Evolutionary conservation across 352 stramenopile species (phyloP).

Genomic region (Phytophthora pluvialis): DNA sequence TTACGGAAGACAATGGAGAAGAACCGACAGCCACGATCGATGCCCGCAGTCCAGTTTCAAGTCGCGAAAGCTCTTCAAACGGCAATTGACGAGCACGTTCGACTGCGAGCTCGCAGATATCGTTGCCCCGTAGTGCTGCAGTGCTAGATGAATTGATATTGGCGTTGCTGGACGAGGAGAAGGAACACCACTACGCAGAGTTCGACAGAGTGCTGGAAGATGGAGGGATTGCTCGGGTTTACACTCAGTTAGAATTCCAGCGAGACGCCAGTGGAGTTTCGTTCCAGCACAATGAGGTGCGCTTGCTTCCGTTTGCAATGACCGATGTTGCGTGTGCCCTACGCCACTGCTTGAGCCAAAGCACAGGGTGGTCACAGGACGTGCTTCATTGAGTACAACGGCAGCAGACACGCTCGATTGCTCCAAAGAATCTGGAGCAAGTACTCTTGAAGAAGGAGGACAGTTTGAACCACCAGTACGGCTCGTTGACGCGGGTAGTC

Average conservation of each 20-base stretch:
- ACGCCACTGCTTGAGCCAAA: conserved; percentile 1
- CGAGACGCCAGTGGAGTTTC: background rate
- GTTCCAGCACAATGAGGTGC: conserved; percentile 5
- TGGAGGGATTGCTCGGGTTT: conserved; percentile 1
- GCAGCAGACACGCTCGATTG: conserved; percentile 2
- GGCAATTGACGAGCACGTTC: background rate
- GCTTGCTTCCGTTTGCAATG: background rate
- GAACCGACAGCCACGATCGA: background rate
- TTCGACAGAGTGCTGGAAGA: background rate
- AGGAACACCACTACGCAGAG: conserved; percentile 1
- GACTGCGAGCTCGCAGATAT: background rate
- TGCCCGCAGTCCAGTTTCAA: background rate
- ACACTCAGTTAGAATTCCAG: conserved; percentile 4
- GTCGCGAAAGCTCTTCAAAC: background rate
- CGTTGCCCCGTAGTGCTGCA: background rate
- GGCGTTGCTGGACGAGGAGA: conserved; percentile 14
- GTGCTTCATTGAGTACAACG: conserved; percentile 2
- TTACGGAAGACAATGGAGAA: background rate
- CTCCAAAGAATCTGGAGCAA: background rate
- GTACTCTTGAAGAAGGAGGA: too few relatives aligned
- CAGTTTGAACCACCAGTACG: too few relatives aligned
- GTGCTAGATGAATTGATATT: conserved; percentile 11
- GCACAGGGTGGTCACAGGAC: too few relatives aligned
- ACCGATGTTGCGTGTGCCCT: conserved; percentile 1
- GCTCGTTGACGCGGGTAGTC: too few relatives aligned